These are phyloP conservation scores for Meyerozyma elateridarum DNA, from an alignment of 1,139 yeast species.

Conservation along the genomic window DNA sequence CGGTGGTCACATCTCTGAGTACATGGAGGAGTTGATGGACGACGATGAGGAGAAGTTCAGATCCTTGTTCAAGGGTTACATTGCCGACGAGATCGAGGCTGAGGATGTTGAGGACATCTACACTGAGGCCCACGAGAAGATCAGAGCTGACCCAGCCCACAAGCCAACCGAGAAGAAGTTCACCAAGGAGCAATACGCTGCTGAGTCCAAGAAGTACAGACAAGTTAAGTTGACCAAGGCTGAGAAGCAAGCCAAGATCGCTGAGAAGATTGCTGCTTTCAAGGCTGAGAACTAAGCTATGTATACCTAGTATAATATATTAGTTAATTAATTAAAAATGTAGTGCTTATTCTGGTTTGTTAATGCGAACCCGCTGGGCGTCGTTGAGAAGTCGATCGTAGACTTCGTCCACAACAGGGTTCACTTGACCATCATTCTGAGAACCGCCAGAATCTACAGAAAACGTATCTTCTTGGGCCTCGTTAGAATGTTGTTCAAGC, in stretches of 20 bases:
- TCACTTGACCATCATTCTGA: slow-evolving; percentile 15
- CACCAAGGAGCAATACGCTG: slow-evolving; percentile 98
- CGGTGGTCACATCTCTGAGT: slow-evolving; percentile 99
- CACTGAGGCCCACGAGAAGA: slow-evolving; percentile 89
- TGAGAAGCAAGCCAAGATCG: slow-evolving; percentile 86
- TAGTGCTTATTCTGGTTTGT: slow-evolving; percentile 16
- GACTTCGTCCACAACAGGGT: slow-evolving; percentile 55
- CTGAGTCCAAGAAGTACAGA: slow-evolving; percentile 90
- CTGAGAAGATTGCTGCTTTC: slow-evolving; percentile 88
- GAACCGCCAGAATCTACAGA: slow-evolving; percentile 26
- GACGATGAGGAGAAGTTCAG: slow-evolving; percentile 99
- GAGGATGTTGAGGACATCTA: slow-evolving; percentile 95
- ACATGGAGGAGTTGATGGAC: slow-evolving; percentile 99
- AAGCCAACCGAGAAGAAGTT: slow-evolving; percentile 89
- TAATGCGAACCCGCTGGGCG: slow-evolving; percentile 60
- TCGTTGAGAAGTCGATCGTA: slow-evolving; percentile 68
- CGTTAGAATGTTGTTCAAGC: slow-evolving; percentile 7
- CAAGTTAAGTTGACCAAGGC: slow-evolving; percentile 83
- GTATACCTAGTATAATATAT: no score
- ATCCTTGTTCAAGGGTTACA: slow-evolving; percentile 93
- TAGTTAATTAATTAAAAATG: background rate
- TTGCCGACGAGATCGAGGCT: slow-evolving; percentile 96
- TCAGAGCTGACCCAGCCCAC: slow-evolving; percentile 94
- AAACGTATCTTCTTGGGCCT: slow-evolving; percentile 24
- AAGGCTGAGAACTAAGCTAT: slow-evolving; percentile 46